Percentiles rank a stretch among this genome's conserved stretches.
Evolutionary conservation across 345 rosid genomes (phyloP).

Genomic region (Eucalyptus lansdowneana): DNA sequence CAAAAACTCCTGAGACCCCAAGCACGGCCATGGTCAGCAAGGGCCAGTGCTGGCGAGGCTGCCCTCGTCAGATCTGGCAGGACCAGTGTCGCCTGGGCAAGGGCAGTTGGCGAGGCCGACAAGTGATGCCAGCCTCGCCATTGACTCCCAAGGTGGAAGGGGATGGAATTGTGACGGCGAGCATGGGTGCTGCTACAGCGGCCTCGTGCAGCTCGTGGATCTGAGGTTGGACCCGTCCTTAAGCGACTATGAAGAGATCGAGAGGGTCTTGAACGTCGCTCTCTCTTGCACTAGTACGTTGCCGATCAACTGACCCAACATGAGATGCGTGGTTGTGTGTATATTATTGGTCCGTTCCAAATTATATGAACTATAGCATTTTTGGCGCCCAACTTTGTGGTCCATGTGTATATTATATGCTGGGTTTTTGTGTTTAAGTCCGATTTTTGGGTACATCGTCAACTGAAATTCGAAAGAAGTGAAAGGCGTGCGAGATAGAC

Average conservation of each 20-base stretch:
- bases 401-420: no score
- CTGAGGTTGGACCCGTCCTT: constrained; percentile 22
- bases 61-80: no score
- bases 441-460: no score
- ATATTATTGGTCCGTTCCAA: not conserved
- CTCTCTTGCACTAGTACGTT: constrained; percentile 33
- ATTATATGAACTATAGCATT: not conserved
- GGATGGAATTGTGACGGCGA: not conserved
- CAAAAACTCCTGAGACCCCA: no score
- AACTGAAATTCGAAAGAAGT: no score
- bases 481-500: no score
- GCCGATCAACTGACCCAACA: constrained; percentile 47
- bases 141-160: not conserved
- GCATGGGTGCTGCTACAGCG: not conserved
- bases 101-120: no score
- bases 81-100: no score
- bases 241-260: constrained; percentile 21
- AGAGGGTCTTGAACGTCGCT: constrained; percentile 41
- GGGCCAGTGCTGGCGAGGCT: no score
- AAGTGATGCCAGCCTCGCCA: not conserved
- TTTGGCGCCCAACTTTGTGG: not conserved
- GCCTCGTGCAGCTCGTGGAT: constrained; percentile 26
- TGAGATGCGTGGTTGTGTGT: constrained; percentile 53
- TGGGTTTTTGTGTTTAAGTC: no score
- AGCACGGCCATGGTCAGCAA: no score